Base-by-base conservation (phyloP, 1,139 yeast species). In the Kodamaea sp. region DNA sequence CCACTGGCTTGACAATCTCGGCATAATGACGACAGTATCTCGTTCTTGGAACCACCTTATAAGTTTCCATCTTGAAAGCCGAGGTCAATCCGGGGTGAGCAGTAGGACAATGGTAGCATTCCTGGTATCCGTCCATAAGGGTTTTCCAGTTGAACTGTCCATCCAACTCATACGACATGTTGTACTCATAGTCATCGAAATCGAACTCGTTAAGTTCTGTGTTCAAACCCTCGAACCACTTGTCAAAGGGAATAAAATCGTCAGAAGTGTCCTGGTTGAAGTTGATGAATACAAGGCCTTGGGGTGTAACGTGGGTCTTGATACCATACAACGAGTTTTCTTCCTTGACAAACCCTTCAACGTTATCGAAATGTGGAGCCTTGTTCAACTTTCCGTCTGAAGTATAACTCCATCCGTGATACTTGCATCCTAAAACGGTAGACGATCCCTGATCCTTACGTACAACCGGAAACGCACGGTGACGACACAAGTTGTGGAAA, bases 1-100 rank as follows among this genome's bases (percentile, higher is more conserved):
- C 66, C 80, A 85, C 53, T 78, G 87, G 66, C 81, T 86, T 44
- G 83, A 84, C 61, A 85, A 75, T 61, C 95, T 79, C 57, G 90
- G 97, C 98, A 50, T 72, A 77, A 55, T 78, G 83, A 49, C 83
- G 72, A 45, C 82, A 78, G 51, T 76, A 76, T 48, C 78, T 68
- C 24, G 65, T 66, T 55, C 72, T 76, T 37, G 82, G 81, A 15
- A 73, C 80, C 38, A 78, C 83, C 43, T 76, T 73, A 53, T 78
- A 78, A n/a, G 83, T 78, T 47, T 74, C 79, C 80, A 78, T 78
- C 46, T 63, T 70, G 58, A 78, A 78, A 8, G 83, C 81, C 23
- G 72, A 54, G 35, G 69, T 66, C 41, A 78, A 61, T 7, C 82
- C 82, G 3, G 82, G 83, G 47, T 78, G 83, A 1, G 82, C 82